phyloP scores from a whole-genome alignment of 305 asterid genomes.

The Solanum hybrid region DNA sequence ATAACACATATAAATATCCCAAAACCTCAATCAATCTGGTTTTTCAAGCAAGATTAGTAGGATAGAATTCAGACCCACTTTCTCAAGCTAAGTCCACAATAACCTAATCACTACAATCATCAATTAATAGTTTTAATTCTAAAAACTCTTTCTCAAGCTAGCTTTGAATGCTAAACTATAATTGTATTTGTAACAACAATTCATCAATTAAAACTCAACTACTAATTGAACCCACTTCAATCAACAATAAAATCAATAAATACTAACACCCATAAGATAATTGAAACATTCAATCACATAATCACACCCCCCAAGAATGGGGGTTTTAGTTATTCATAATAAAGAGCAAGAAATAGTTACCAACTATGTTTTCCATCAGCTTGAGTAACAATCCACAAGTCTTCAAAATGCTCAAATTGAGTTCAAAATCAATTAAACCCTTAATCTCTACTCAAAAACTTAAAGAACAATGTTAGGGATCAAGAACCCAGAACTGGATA shows the following conservation, averaged over 20 bases:
- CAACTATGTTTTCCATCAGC: not conserved
- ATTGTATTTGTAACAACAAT: not conserved
- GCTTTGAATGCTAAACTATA: too few species aligned
- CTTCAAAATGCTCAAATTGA: not conserved
- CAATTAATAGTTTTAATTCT: not conserved
- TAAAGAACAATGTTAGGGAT: not conserved
- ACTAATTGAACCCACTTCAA: not conserved
- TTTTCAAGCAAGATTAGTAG: too few species aligned
- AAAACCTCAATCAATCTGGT: too few species aligned
- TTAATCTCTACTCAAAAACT: not conserved
- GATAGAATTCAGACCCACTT: too few species aligned
- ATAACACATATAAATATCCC: too few species aligned
- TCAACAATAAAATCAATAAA: not conserved
- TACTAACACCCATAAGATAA: not conserved
- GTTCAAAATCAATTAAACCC: not conserved
- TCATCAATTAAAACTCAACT: not conserved
- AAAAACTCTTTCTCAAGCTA: not conserved
- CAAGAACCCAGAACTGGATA: not conserved
- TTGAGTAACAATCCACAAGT: not conserved
- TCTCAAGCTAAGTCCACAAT: too few species aligned
- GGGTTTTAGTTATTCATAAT: not conserved
- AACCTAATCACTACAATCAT: too few species aligned
- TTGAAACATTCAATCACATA: not conserved
- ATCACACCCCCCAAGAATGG: not conserved
- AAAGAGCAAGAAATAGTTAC: not conserved